A percentile compares a stretch with the other conserved stretches of the same genome.
Evolutionary conservation across 73 alveolate species (phyloP).

Genomic region (Paramecium biaurelia): DNA sequence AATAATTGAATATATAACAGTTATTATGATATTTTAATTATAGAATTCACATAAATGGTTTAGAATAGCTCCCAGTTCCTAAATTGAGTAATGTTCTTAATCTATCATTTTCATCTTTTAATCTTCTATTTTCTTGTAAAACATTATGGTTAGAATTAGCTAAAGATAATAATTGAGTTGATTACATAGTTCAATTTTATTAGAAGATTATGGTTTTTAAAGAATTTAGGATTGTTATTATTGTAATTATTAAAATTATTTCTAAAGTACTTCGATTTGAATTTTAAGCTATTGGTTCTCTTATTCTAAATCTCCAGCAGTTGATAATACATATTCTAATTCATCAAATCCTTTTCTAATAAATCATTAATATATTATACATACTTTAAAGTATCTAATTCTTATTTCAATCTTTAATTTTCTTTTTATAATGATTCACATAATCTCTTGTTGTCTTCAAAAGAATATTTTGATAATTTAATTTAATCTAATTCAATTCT

Average conservation of each 20-base stretch:
- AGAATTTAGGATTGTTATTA: neutral
- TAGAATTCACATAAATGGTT: neutral
- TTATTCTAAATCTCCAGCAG: conserved; percentile 37
- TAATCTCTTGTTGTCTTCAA: neutral
- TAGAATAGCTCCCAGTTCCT: neutral
- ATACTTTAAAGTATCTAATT: conserved; percentile 7
- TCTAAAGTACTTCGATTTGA: neutral
- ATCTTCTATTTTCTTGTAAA: neutral
- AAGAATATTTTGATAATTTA: neutral
- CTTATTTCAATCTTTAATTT: neutral
- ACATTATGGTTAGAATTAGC: neutral
- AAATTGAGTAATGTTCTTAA: neutral
- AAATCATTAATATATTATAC: neutral
- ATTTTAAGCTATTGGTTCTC: neutral
- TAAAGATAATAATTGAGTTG: neutral
- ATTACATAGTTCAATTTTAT: neutral
- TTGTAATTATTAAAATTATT: neutral
- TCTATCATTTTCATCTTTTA: conserved; percentile 7
- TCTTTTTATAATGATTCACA: neutral
- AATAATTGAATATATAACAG: neutral
- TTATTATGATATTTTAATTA: neutral
- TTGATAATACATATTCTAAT: conserved; percentile 33
- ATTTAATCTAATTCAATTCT: conserved; percentile 15
- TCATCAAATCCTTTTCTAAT: conserved; percentile 48
- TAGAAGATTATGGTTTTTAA: neutral